Evolutionary conservation across 768 basidiomycete species (phyloP), one percentile per base, ranked within the genome.

Genomic region (Lenzites betulinus): DNA sequence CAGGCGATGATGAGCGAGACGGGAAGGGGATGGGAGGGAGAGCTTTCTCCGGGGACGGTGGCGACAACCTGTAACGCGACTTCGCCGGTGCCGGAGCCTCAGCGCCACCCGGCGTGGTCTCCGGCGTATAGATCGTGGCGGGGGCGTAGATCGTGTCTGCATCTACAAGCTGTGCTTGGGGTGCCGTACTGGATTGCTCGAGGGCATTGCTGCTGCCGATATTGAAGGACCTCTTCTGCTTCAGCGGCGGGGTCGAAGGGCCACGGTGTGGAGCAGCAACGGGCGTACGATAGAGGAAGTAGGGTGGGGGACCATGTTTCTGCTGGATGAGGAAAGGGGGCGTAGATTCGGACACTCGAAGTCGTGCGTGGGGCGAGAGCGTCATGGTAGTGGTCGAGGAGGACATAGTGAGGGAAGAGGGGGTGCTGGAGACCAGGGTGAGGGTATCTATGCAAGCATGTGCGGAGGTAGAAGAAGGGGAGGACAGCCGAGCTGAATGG

Each of bases 21-120:
- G 55, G 60, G 44, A 58, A 62, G 3, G 60, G 60, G 9, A 62
- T 53, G 22, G 60, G 60, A n/a, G 60, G 60, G 7, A 62, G 60
- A 1, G 50, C 60, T 15, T 62, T 62, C 16, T 56, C 48, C 7
- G 53, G 53, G n/a, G n/a, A n/a, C 9, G 54, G 60, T 23, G 60
- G 60, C 18, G 60, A 23, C 28, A 35, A 30, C 20, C 6, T 49
- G 28, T 20, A 26, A 15, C 51, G 51, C 2, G 5, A 39, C 16
- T 22, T 30, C 3, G 50, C 25, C 8, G 51, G 42, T 9, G 18
- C 12, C 8, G 49, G 30, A 30, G 23, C n/a, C 26, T 41, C 20
- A 20, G 25, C 8, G 8, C n/a, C 8, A 6, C 25, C 18, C 16
- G 33, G 46, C 15, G 11, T 46, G 26, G 15, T 39, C 41, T 7